Conservation (phyloP, 176 grass and related monocot species). For the Alloteropsis semialata region DNA sequence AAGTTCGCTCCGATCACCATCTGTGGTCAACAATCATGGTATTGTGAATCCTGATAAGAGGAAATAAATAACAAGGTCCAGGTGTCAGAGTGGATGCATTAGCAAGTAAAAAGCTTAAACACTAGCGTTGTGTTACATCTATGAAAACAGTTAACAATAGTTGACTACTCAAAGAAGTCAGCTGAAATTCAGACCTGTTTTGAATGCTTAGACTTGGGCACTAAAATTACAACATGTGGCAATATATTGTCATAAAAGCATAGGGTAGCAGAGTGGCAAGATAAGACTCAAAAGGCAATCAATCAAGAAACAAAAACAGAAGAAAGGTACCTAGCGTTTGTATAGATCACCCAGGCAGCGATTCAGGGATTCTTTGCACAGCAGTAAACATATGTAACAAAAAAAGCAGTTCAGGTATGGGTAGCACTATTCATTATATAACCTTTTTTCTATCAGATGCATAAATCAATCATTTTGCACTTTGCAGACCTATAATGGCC, state of each 20-base stretch:
- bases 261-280: neutral
- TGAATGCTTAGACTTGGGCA: neutral
- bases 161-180: neutral
- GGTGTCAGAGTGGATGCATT: neutral
- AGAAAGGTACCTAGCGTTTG: neutral
- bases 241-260: no score
- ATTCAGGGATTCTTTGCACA: neutral
- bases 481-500: neutral
- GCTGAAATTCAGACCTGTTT: neutral
- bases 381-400: neutral
- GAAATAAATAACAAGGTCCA: slow-evolving; percentile 8
- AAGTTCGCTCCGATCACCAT: slow-evolving; percentile 20
- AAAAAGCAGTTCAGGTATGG: slow-evolving; percentile 5
- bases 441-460: neutral
- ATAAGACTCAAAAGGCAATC: neutral
- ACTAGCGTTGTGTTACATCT: neutral
- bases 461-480: neutral
- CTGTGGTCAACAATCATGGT: slow-evolving; percentile 11
- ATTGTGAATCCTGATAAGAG: slow-evolving; percentile 31
- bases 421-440: neutral
- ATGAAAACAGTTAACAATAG: neutral
- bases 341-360: neutral
- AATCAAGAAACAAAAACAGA: neutral
- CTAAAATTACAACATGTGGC: neutral
- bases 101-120: neutral